Evolutionary conservation across 1,139 yeast species (phyloP).

Genomic region (Zygosaccharomyces sapae): DNA sequence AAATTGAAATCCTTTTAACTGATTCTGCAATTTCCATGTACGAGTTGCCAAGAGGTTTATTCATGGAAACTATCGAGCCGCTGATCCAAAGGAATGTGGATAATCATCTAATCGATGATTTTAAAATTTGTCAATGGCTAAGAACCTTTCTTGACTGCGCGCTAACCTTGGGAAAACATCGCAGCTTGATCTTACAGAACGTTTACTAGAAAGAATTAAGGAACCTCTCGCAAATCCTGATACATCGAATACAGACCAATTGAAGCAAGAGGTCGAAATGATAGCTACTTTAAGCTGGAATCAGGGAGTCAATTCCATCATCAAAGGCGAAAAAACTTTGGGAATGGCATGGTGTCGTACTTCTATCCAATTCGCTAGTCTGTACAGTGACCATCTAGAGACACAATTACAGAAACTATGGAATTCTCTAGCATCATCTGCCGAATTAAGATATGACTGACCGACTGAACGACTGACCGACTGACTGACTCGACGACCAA

Average conservation of each 20-base stretch:
- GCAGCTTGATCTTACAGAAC: conserved; percentile 6
- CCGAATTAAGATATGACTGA: conserved; percentile 39
- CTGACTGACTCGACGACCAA: too few species aligned
- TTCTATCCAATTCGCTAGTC: conserved; percentile 20
- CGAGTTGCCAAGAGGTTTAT: conserved; percentile 5
- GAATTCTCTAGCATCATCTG: conserved; percentile 17
- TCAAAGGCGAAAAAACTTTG: conserved; percentile 14
- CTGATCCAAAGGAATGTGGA: conserved; percentile 14
- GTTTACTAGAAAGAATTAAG: conserved; percentile 5
- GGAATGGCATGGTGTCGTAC: conserved; percentile 23
- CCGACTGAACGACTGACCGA: too few species aligned
- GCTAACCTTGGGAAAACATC: conserved; percentile 1
- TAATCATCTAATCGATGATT: conserved; percentile 1
- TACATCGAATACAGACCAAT: neutral
- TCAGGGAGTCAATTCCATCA: conserved; percentile 24
- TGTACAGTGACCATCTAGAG: conserved; percentile 17
- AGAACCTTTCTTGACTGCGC: conserved; percentile 10
- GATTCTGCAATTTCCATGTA: conserved; percentile 4
- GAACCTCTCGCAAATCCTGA: neutral
- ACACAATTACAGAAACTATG: conserved; percentile 22
- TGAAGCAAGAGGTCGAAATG: conserved; percentile 20
- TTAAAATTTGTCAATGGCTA: conserved; percentile 13
- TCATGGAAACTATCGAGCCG: conserved; percentile 7
- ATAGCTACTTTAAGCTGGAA: conserved; percentile 29
- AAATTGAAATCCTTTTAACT: conserved; percentile 7